Conservation (phyloP, 768 basidiomycete species). For the Hydnomerulius pinastri region DNA sequence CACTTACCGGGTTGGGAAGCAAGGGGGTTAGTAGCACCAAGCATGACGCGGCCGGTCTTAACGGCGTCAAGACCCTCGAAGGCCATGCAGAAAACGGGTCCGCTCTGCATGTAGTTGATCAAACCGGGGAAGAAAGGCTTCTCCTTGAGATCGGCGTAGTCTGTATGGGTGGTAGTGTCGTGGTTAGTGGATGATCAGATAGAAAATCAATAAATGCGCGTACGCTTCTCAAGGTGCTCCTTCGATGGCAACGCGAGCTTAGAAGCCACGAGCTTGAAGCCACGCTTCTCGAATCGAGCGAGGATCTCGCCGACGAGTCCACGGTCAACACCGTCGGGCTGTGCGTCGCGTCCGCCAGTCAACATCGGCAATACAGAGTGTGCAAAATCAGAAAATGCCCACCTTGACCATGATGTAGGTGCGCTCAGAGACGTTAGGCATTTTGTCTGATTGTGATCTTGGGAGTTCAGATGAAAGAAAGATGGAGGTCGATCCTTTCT, state of each 20-base stretch:
- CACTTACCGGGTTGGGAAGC: constrained; percentile 77
- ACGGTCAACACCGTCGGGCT: constrained; percentile 99
- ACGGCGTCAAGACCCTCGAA: constrained; percentile 94
- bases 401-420: constrained; percentile 99
- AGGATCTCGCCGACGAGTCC: constrained; percentile 95
- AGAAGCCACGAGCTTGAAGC: constrained; percentile 95
- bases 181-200: not conserved
- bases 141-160: constrained; percentile 94
- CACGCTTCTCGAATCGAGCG: constrained; percentile 94
- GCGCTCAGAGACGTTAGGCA: constrained; percentile 59
- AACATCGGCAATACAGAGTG: not conserved
- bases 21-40: constrained; percentile 96
- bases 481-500: constrained; percentile 9
- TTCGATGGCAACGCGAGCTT: constrained; percentile 83
- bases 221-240: constrained; percentile 90
- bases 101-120: constrained; percentile 94
- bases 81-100: constrained; percentile 95
- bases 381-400: constrained; percentile 3
- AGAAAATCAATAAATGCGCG: constrained; percentile 10
- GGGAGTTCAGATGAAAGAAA: constrained; percentile 32
- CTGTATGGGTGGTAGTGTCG: constrained; percentile 40
- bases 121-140: constrained; percentile 97
- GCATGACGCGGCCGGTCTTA: constrained; percentile 95
- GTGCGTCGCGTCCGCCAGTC: constrained; percentile 7
- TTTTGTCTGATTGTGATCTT: constrained; percentile 46